These are phyloP conservation scores for Aspergillus proliferans DNA, from an alignment of 2,329 filamentous ascomycete species.

Conservation along the genomic window DNA sequence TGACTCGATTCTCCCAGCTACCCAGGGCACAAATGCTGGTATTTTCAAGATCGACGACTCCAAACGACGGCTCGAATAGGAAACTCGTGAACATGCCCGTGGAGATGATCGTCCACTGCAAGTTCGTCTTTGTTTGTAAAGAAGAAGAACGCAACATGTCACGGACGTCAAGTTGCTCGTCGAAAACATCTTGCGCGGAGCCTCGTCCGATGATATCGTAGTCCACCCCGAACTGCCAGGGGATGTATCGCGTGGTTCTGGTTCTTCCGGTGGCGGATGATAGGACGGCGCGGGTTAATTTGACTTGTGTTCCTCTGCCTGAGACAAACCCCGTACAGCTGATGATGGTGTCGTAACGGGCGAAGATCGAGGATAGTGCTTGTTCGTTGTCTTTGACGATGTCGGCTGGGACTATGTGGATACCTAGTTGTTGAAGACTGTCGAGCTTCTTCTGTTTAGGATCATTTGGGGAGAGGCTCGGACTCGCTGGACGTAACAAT, in stretches of 20 bases:
- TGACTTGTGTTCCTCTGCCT: slow-evolving; percentile 51
- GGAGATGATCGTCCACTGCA: slow-evolving; percentile 58
- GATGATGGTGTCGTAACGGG: slow-evolving; percentile 40
- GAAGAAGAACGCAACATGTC: slow-evolving; percentile 46
- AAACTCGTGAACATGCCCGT: slow-evolving; percentile 67
- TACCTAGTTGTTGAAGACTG: too few species aligned
- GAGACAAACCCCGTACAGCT: slow-evolving; percentile 57
- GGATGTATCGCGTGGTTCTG: slow-evolving; percentile 50
- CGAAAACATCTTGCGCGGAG: slow-evolving; percentile 59
- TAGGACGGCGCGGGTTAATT: slow-evolving; percentile 53
- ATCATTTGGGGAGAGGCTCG: too few species aligned
- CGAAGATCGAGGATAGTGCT: neutral
- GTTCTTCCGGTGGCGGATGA: slow-evolving; percentile 26
- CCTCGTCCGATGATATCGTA: slow-evolving; percentile 59
- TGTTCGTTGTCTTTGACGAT: too few species aligned
- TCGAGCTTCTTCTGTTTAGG: too few species aligned
- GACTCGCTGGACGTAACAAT: too few species aligned
- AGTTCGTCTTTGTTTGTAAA: slow-evolving; percentile 37
- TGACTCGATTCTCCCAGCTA: slow-evolving; percentile 57
- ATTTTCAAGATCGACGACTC: slow-evolving; percentile 49
- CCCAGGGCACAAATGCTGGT: slow-evolving; percentile 50
- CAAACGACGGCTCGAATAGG: slow-evolving; percentile 58
- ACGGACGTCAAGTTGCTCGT: slow-evolving; percentile 59
- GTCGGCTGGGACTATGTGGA: too few species aligned
- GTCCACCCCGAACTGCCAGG: slow-evolving; percentile 70